Evolutionary conservation across 1,284 basidiomycete species (phyloP).

Genomic region (Cryptococcus amylolentus): DNA sequence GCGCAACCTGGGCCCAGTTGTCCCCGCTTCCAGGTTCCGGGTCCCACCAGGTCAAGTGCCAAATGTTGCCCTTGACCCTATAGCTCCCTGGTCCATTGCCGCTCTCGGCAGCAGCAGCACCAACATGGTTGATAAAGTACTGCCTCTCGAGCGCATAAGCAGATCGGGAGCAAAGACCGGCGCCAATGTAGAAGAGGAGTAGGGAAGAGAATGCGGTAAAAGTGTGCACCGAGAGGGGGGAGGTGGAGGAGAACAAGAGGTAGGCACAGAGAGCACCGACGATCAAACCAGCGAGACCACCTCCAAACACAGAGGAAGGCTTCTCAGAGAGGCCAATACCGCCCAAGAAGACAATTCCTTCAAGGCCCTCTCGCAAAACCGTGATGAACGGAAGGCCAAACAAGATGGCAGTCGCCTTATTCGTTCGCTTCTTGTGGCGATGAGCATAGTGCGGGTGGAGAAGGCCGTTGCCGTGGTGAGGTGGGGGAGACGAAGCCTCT

Average conservation of each 20-base stretch:
- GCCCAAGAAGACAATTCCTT: slow-evolving; percentile 84
- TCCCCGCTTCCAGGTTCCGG: slow-evolving; percentile 57
- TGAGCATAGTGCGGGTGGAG: slow-evolving; percentile 3
- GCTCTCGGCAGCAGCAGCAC: slow-evolving; percentile 66
- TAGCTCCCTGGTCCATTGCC: slow-evolving; percentile 79
- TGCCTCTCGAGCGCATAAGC: slow-evolving; percentile 65
- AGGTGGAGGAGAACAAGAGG: slow-evolving; percentile 29
- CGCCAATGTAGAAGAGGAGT: slow-evolving; percentile 78
- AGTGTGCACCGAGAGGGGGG: slow-evolving; percentile 55
- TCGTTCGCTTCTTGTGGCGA: slow-evolving; percentile 9
- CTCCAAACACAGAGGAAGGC: slow-evolving; percentile 16
- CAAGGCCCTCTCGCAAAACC: slow-evolving; percentile 83
- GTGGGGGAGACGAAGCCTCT: slow-evolving; percentile 12
- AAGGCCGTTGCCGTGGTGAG: slow-evolving; percentile 6
- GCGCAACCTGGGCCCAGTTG: slow-evolving; percentile 42
- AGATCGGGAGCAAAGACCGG: slow-evolving; percentile 74
- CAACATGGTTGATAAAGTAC: slow-evolving; percentile 63
- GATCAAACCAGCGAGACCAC: slow-evolving; percentile 68
- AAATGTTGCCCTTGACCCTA: slow-evolving; percentile 71
- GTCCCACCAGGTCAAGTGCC: slow-evolving; percentile 78
- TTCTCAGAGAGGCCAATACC: slow-evolving; percentile 55
- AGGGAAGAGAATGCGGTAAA: slow-evolving; percentile 82
- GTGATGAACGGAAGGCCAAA: slow-evolving; percentile 82
- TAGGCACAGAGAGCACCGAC: slow-evolving; percentile 57
- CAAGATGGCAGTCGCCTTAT: slow-evolving; percentile 54